A percentile compares a stretch with the other conserved stretches of the same genome.
Evolutionary conservation across 1,139 yeast species (phyloP).

Genomic region (Pneumocystis jirovecii): DNA sequence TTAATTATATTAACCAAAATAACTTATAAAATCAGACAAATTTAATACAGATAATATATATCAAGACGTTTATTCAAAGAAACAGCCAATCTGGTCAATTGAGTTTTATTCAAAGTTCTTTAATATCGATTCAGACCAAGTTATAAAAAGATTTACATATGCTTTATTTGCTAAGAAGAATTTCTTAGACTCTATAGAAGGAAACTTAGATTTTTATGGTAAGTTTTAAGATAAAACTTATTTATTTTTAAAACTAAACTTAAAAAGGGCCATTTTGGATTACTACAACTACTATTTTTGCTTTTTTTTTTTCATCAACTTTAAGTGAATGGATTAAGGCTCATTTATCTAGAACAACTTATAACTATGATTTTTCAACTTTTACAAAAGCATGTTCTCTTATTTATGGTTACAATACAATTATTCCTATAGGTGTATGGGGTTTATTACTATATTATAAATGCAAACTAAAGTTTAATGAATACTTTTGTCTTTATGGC

Average conservation of each 20-base stretch:
- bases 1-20: neutral
- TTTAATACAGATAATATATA: neutral
- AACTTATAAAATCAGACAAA: neutral
- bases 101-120: constrained; percentile 16
- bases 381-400: constrained; percentile 51
- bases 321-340: constrained; percentile 38
- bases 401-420: constrained; percentile 56
- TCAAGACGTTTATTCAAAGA: constrained; percentile 10
- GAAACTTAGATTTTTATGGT: constrained; percentile 38
- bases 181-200: constrained; percentile 29
- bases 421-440: constrained; percentile 45
- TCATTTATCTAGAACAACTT: constrained; percentile 30
- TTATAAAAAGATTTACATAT: constrained; percentile 25
- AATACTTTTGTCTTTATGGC: constrained; percentile 51
- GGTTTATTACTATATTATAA: constrained; percentile 31
- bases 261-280: constrained; percentile 67
- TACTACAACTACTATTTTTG: constrained; percentile 58
- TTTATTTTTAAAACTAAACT: neutral
- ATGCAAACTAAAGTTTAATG: constrained; percentile 26
- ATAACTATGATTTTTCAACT: constrained; percentile 45
- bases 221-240: neutral
- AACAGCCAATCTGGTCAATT: constrained; percentile 14
- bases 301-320: constrained; percentile 61
- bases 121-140: constrained; percentile 26
- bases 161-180: constrained; percentile 28